Evolutionary conservation across 2,329 filamentous ascomycete genomes (phyloP).

Genomic region (Trichoderma harzianum): DNA sequence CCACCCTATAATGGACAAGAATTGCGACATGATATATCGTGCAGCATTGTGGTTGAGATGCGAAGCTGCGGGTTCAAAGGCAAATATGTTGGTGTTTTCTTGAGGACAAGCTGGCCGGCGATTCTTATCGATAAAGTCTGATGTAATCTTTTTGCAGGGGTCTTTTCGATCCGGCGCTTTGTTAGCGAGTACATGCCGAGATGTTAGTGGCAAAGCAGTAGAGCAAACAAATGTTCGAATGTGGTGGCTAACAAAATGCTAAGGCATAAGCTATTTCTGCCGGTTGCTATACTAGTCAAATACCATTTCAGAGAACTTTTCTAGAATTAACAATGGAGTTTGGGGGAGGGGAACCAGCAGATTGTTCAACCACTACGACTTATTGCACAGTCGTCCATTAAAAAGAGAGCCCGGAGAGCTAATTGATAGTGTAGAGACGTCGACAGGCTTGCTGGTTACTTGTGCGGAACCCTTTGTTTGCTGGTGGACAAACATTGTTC

Average conservation of each 20-base stretch:
- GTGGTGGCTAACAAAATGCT: background rate
- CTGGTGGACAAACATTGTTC: too few relatives aligned
- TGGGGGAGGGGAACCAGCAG: too few relatives aligned
- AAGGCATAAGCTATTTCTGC: background rate
- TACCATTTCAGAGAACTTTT: background rate
- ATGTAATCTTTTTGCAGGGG: constrained; percentile 8
- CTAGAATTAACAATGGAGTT: background rate
- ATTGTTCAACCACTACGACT: background rate
- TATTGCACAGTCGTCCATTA: too few relatives aligned
- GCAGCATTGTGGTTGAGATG: constrained; percentile 8
- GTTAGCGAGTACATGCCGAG: background rate
- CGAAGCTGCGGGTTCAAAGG: background rate
- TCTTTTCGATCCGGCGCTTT: background rate
- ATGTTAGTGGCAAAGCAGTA: background rate
- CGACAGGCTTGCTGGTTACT: too few relatives aligned
- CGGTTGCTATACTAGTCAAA: background rate
- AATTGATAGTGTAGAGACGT: too few relatives aligned
- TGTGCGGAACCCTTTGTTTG: too few relatives aligned
- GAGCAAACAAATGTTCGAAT: background rate
- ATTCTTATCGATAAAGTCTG: constrained; percentile 13
- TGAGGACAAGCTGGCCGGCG: constrained; percentile 16
- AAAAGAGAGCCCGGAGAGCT: too few relatives aligned
- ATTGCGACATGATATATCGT: constrained; percentile 15
- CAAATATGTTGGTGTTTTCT: background rate
- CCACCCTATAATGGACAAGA: constrained; percentile 17